Evolutionary conservation across 805 yeast genomes (phyloP), one percentile per base, ranked within the genome.

Genomic region (Barnettozyma salicaria): DNA sequence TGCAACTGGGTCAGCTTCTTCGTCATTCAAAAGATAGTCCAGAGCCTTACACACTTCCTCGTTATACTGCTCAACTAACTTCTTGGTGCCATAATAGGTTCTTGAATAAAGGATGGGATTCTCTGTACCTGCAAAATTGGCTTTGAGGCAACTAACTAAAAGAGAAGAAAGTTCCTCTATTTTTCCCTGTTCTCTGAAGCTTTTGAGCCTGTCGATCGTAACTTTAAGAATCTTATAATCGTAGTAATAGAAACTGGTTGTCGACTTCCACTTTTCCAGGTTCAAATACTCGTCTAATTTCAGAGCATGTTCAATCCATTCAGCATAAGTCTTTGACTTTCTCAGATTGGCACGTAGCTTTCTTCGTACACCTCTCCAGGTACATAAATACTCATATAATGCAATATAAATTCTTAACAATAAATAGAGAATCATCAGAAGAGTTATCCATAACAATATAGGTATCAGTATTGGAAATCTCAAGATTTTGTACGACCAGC

Each of bases 51-150:
- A 65, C 7, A 80, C 78, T 49, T 76, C 77, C 0, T 52, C 47
- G 37, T 76, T 71, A 57, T 76, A 80, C 31, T 63, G 63, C 24
- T 68, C 72, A 21, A 83, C 76, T 18, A 80, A 53, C 7, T 63
- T 51, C 52, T 83, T 83, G 0, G 94, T 80, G 9, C 92, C 92
- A 50, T 74, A 80, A 55, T 82, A 80, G 31, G 84, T 64, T 56
- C 82, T 88, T 4, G 86, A 76, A 50, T 82, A 84, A 19, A 83
- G 62, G 39, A 72, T 67, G 23, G 84, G 72, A 50, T 81, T 80
- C 53, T 82, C 90, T 4, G 77, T 77, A 2, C 92, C 92, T 4
- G 87, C 88, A 61, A 82, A 84, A 51, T 84, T 83, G 35, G 75
- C 67, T 52, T 79, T 80, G 19, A 83, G 56, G 48, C 89, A 81